Evolutionary conservation across 805 yeast species (phyloP), one percentile per base, ranked within the genome.

Genomic region (Starmerella sirachaensis): DNA sequence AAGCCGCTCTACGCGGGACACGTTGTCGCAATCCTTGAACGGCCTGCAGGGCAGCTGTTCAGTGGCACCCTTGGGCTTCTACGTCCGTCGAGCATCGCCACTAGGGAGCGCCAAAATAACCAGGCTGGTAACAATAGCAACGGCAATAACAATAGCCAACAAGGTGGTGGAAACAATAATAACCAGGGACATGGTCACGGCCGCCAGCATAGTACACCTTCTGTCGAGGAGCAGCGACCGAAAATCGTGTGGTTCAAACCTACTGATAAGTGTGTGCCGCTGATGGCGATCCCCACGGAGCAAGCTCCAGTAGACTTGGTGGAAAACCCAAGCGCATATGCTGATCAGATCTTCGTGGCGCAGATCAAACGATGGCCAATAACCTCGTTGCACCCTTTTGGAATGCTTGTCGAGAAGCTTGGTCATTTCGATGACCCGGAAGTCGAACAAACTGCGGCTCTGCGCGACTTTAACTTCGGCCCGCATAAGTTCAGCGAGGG

Each of bases 201-300:
- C 11, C 10, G 21, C 18, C 29, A 31, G 10, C 19, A 18, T 8
- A 20, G 32, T 10, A 21, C 31, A 9, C 25, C 18, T 13, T 22
- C 13, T 13, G 33, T 28, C 12, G 22, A 18, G 12, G 28, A 31
- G 12, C 35, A 63, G 36, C 72, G 73, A 29, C 98, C 98, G 23
- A 91, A 91, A 57, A 91, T 91, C 65, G 96, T 91, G 23, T 91
- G 98, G 98, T 91, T 91, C 60, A 91, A 91, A 57, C 98, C 98
- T 26, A 86, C 95, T 1, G 98, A 91, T 58, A 91, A 91, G 62
- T 83, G 93, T 46, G 98, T 91, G 16, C 98, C 98, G 5, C 68
- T 91, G 47, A 86, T 91, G 64, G 98, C 98, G 12, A 91, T 91
- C 47, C 98, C 98, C 27, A 91, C 96, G 1, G 98, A 91, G 53